A percentile compares a stretch with the other conserved stretches of the same genome.
phyloP scores from a whole-genome alignment of 139 green algal species.

The Yamagishiella unicocca region DNA sequence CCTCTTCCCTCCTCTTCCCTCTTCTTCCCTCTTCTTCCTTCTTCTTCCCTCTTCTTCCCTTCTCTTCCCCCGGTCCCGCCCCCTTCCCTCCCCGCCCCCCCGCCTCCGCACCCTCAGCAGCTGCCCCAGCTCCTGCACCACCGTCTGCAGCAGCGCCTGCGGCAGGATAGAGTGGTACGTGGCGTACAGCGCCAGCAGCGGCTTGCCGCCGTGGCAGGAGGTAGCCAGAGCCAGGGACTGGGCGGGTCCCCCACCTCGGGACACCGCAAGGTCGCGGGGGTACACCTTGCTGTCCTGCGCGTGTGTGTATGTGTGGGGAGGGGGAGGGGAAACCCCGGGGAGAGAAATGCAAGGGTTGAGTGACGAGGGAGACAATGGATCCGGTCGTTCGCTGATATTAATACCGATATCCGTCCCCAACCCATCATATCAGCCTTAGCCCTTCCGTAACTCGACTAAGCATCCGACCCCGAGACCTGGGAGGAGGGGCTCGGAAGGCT shows the following conservation, averaged over 20 bases:
- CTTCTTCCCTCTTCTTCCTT: background rate
- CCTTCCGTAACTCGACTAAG: no score
- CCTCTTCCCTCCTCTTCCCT: background rate
- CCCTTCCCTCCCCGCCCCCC: background rate
- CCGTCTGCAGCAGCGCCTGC: constrained; percentile 44
- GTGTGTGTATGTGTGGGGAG: background rate
- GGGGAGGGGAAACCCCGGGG: no score
- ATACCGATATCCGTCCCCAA: no score
- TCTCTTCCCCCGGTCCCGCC: background rate
- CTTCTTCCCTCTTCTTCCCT: background rate
- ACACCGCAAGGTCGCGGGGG: constrained; percentile 22
- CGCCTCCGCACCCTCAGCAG: constrained; percentile 24
- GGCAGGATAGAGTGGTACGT: constrained; percentile 34
- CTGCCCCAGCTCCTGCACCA: constrained; percentile 48
- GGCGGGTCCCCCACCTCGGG: background rate
- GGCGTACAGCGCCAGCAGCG: constrained; percentile 45
- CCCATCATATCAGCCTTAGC: no score
- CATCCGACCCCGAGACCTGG: no score
- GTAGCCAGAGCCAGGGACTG: constrained; percentile 42
- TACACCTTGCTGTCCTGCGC: constrained; percentile 37
- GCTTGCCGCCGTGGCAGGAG: background rate
- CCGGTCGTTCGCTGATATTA: no score
- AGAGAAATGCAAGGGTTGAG: no score
- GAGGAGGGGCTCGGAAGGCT: no score
- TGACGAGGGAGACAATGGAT: no score